Percentiles rank a stretch among this genome's conserved stretches.
These are phyloP conservation scores for Chlorella sp. DNA, from an alignment of 139 green algal genomes.

Conservation along the genomic window DNA sequence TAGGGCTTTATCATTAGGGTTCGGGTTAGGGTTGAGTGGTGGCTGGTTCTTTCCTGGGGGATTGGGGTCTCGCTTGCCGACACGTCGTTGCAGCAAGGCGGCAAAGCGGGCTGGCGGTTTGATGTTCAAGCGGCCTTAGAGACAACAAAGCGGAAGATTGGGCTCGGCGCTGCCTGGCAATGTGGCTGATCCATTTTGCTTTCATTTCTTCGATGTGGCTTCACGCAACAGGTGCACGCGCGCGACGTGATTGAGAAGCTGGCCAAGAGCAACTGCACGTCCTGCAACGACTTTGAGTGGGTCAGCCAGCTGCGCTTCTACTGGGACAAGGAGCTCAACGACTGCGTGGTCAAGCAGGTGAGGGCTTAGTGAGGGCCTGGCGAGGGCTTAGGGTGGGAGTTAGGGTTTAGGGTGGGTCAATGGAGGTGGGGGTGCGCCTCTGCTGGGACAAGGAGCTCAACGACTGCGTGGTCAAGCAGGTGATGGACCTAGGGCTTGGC, in stretches of 20 bases:
- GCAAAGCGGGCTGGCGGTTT: too few species aligned
- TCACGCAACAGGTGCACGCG: conserved; percentile 68
- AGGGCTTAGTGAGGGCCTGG: background rate
- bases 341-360: conserved; percentile 77
- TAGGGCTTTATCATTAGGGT: too few species aligned
- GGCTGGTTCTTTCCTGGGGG: too few species aligned
- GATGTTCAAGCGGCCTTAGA: too few species aligned
- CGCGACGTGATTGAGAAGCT: conserved; percentile 83
- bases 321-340: conserved; percentile 72
- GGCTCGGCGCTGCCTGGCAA: too few species aligned
- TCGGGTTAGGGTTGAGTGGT: too few species aligned
- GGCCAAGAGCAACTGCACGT: conserved; percentile 48
- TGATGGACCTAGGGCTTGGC: too few species aligned
- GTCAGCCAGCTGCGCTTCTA: conserved; percentile 77
- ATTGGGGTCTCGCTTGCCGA: too few species aligned
- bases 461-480: conserved; percentile 79
- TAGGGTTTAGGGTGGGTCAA: conserved; percentile 73
- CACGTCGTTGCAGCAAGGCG: too few species aligned
- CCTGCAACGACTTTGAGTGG: conserved; percentile 68
- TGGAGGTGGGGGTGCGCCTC: conserved; percentile 75
- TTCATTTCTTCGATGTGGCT: too few species aligned
- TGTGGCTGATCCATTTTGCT: conserved; percentile 69
- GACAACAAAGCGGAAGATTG: too few species aligned
- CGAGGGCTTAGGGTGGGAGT: too few species aligned
- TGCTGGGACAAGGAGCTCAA: conserved; percentile 77